phyloP scores from a whole-genome alignment of 2,329 filamentous ascomycete species.

The Gyromitra esculenta region DNA sequence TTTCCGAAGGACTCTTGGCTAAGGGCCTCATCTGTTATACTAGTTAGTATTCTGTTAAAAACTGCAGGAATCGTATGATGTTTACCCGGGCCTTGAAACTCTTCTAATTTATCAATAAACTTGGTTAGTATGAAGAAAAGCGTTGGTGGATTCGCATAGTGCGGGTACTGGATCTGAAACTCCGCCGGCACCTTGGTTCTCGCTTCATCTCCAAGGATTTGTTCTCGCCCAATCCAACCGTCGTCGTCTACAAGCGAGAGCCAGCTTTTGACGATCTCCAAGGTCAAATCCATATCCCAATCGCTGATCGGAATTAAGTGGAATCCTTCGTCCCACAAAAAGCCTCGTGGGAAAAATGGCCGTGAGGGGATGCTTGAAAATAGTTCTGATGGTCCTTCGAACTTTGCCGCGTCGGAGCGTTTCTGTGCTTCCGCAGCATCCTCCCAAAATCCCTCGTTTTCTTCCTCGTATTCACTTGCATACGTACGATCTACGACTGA shows the following conservation, averaged over 20 bases:
- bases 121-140: slow-evolving; percentile 87
- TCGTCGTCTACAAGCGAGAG: slow-evolving; percentile 95
- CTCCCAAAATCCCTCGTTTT: slow-evolving; percentile 94
- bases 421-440: slow-evolving; percentile 83
- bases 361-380: slow-evolving; percentile 92
- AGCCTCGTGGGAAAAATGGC: slow-evolving; percentile 95
- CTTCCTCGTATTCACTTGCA: slow-evolving; percentile 92
- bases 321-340: slow-evolving; percentile 98
- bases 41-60: slow-evolving; percentile 19
- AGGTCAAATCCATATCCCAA: slow-evolving; percentile 84
- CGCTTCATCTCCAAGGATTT: slow-evolving; percentile 90
- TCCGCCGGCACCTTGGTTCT: slow-evolving; percentile 92
- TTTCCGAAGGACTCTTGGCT: slow-evolving; percentile 46
- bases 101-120: slow-evolving; percentile 80
- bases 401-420: slow-evolving; percentile 60
- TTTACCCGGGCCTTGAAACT: slow-evolving; percentile 60
- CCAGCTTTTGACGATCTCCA: slow-evolving; percentile 93
- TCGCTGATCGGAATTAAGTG: slow-evolving; percentile 90
- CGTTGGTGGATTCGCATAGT: slow-evolving; percentile 96
- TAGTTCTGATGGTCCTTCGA: slow-evolving; percentile 85
- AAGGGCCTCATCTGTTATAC: slow-evolving; percentile 44
- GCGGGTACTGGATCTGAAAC: slow-evolving; percentile 94
- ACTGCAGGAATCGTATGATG: not conserved
- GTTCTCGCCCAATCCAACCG: slow-evolving; percentile 96
- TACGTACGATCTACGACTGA: slow-evolving; percentile 90